These are phyloP conservation scores for Tripterygium wilfordii DNA, from an alignment of 177 flowering plant genomes.

Conservation along the genomic window DNA sequence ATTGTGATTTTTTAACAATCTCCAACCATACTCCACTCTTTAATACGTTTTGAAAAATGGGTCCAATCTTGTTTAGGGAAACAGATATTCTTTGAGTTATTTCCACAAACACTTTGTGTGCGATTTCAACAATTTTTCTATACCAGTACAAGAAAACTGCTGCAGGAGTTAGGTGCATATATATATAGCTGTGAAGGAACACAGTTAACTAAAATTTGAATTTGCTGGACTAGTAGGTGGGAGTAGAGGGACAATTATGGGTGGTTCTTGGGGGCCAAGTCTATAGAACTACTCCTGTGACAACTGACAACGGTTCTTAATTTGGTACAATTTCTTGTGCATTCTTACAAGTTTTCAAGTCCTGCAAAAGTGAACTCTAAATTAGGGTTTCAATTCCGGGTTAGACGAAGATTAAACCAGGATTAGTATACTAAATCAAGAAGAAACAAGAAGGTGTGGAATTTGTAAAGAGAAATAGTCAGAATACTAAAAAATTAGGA, in stretches of 20 bases:
- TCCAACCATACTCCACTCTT: slow-evolving; percentile 6
- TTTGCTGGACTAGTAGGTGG: slow-evolving; percentile 24
- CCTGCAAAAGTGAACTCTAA: not conserved
- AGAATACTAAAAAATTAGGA: not conserved
- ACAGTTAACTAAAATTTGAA: slow-evolving; percentile 20
- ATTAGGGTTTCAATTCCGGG: no score
- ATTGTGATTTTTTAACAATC: not conserved
- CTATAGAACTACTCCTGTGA: no score
- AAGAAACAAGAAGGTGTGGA: no score
- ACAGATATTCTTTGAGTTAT: slow-evolving; percentile 10
- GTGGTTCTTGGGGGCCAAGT: no score
- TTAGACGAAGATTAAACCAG: no score
- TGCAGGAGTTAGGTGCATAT: slow-evolving; percentile 1
- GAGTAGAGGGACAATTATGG: slow-evolving; percentile 3
- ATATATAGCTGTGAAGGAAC: slow-evolving; percentile 13
- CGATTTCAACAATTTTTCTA: no score
- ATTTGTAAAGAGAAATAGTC: no score
- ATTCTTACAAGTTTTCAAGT: not conserved
- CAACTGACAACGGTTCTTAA: no score
- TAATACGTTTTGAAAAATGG: not conserved
- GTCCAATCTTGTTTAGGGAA: not conserved
- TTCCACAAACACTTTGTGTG: slow-evolving; percentile 14
- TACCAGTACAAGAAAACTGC: slow-evolving; percentile 6
- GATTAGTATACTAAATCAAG: no score
- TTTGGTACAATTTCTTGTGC: no score